Evolutionary conservation across 768 basidiomycete genomes (phyloP), one percentile per base, ranked within the genome.

Genomic region (Lactifluus subvellereus): DNA sequence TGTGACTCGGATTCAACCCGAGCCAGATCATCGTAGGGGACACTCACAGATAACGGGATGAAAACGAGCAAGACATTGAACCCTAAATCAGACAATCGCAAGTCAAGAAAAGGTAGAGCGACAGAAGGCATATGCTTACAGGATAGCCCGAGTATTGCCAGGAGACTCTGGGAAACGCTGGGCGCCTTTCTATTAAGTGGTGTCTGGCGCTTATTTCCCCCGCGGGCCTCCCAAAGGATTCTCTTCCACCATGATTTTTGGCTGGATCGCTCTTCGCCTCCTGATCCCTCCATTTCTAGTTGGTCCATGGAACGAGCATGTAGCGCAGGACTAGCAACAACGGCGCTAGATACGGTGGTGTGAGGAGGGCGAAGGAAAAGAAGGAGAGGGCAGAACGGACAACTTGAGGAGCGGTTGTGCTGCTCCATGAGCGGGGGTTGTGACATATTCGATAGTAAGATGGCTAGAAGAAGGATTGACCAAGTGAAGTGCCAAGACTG

Each of bases 51-150:
- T 66, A 90, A 68, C 2, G 89, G 89, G 32, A 91, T 89, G 69
- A 80, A 90, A 8, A 87, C 66, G 0, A 90, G 77, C 11, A 91
- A 74, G n/a, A 89, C 11, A 68, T 91, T 91, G 7, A 91, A 71
- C 78, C 83, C 89, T 90, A 59, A 30, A 27, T 3, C 16, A 43
- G 50, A 68, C 32, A 22, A 2, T 63, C 55, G 14, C 57, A 35
- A 10, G 62, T 7, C 18, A 27, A 40, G 20, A 8, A 18, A 3
- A 42, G 43, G 13, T 18, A 16, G 22, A 11, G n/a, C 3, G 30
- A 9, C 7, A 38, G 48, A 22, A 11, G 22, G 42, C 6, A 33
- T 20, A 3, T 43, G 16, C 80, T 55, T 59, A 88, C 89, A 88
- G 37, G 87, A 87, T 18, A 80, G 77, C 7, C 73, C 35, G 7